Conservation (phyloP, 306 rosid genomes). For the Boehmeria nivea region DNA sequence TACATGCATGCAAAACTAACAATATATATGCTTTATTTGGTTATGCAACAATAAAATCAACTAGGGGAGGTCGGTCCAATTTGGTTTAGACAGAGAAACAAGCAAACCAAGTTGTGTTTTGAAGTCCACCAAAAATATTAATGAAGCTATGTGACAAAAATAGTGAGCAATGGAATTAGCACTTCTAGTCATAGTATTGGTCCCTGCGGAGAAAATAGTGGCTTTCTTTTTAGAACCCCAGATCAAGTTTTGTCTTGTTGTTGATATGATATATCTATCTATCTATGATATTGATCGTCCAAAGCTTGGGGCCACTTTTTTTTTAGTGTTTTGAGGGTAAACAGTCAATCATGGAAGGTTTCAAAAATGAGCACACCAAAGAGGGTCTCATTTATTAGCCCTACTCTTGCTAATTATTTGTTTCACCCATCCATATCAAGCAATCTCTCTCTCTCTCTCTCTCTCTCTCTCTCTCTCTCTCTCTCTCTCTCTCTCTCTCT, state of each 20-base stretch:
- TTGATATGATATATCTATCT: background rate
- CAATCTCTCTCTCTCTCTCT: conserved; percentile 3
- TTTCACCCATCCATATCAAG: conserved; percentile 34
- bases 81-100: background rate
- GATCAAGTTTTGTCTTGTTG: conserved; percentile 39
- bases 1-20: background rate
- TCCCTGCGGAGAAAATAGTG: conserved; percentile 11
- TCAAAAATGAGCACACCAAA: conserved; percentile 26
- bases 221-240: conserved; percentile 15
- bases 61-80: conserved; percentile 3
- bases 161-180: background rate
- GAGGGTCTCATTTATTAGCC: conserved; percentile 24
- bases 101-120: conserved; percentile 14
- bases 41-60: background rate
- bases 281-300: background rate
- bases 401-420: conserved; percentile 30
- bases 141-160: conserved; percentile 23
- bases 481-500: background rate
- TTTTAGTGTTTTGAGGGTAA: conserved; percentile 9
- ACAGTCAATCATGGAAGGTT: conserved; percentile 29
- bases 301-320: conserved; percentile 24
- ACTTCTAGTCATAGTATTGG: conserved; percentile 6
- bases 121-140: conserved; percentile 13
- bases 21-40: background rate
- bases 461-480: no score